Conservation (phyloP, 768 basidiomycete species). For the Austroboletus festivus region DNA sequence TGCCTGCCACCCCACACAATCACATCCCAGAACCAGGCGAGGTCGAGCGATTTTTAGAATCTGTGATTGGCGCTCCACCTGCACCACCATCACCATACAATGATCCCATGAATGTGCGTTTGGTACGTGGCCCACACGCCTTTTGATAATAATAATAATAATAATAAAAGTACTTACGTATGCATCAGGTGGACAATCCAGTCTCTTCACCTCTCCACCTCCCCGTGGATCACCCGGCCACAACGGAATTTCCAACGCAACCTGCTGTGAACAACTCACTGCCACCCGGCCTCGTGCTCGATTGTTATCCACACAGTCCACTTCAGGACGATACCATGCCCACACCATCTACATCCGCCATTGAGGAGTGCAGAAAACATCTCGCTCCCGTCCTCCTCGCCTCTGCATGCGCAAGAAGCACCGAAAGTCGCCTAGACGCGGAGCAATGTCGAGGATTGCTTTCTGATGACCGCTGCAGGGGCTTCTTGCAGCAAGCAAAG, state of each 20-base stretch:
- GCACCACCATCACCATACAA: not conserved
- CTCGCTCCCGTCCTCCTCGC: constrained; percentile 26
- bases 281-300: constrained; percentile 1
- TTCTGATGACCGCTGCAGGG: constrained; percentile 25
- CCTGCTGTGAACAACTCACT: constrained; percentile 6
- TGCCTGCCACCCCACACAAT: constrained; percentile 6
- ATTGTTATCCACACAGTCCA: constrained; percentile 4
- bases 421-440: constrained; percentile 10
- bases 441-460: constrained; percentile 24
- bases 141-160: too few species aligned
- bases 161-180: constrained; percentile 7
- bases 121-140: constrained; percentile 19
- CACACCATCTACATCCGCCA: constrained; percentile 6
- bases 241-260: constrained; percentile 11
- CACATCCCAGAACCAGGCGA: constrained; percentile 22
- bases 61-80: constrained; percentile 17
- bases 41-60: constrained; percentile 26
- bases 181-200: constrained; percentile 6
- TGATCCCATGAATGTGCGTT: constrained; percentile 2
- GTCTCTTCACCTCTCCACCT: constrained; percentile 9
- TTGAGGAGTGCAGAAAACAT: constrained; percentile 27
- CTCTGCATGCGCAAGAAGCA: constrained; percentile 14
- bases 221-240: too few species aligned
- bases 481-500: constrained; percentile 20
- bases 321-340: constrained; percentile 7